Evolutionary conservation across 177 flowering plant species (phyloP).

Genomic region (Vitis hybrid): DNA sequence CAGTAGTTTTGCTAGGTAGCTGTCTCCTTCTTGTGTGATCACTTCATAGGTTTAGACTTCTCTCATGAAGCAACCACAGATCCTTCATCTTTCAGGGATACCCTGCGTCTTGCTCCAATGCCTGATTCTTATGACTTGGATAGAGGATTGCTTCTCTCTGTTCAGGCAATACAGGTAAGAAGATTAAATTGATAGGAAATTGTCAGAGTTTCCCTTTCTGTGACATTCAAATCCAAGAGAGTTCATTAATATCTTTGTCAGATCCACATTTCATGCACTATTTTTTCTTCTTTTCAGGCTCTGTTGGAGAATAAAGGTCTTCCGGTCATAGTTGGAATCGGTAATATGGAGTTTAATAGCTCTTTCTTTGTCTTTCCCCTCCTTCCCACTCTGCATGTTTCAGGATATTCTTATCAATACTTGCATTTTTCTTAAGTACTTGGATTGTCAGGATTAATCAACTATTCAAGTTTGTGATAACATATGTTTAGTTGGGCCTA

Average conservation of each 20-base stretch:
- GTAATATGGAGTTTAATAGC: slow-evolving; percentile 34
- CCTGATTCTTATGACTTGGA: slow-evolving; percentile 96
- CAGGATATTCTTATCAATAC: not conserved
- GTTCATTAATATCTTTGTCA: slow-evolving; percentile 5
- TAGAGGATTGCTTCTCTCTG: slow-evolving; percentile 93
- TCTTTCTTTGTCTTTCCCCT: slow-evolving; percentile 10
- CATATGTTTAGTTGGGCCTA: no score
- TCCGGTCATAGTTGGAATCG: slow-evolving; percentile 98
- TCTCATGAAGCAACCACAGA: slow-evolving; percentile 90
- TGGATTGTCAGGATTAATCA: no score
- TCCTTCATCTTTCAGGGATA: slow-evolving; percentile 82
- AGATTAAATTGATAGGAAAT: not conserved
- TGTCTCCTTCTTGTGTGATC: slow-evolving; percentile 2
- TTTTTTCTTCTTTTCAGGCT: slow-evolving; percentile 55
- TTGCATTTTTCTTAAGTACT: no score
- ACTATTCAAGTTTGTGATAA: no score
- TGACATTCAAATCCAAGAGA: slow-evolving; percentile 3
- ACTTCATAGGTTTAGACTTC: slow-evolving; percentile 30
- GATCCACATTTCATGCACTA: slow-evolving; percentile 3
- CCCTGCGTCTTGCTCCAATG: slow-evolving; percentile 87
- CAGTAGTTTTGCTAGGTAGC: not conserved
- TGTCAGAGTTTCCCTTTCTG: not conserved
- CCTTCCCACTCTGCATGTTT: not conserved
- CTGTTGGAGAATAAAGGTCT: slow-evolving; percentile 89
- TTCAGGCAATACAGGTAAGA: slow-evolving; percentile 93